A percentile compares a stretch with the other conserved stretches of the same genome.
phyloP scores from a whole-genome alignment of 441 rosid genomes.

The Hura crepitans region DNA sequence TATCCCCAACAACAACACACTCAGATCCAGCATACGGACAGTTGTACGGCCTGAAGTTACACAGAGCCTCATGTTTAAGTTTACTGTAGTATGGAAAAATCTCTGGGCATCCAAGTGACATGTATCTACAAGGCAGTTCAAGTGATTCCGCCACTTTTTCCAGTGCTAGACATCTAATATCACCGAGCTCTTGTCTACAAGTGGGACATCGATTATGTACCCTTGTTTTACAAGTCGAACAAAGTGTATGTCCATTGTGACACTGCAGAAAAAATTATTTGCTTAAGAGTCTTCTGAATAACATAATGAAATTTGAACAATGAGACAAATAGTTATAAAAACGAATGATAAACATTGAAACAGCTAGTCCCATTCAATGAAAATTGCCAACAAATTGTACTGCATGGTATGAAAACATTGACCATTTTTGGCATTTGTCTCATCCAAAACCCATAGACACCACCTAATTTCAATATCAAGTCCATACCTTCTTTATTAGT shows the following conservation, averaged over 20 bases:
- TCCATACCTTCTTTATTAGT: not conserved
- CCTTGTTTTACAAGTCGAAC: constrained; percentile 85
- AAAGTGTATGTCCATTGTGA: constrained; percentile 96
- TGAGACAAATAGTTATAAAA: not conserved
- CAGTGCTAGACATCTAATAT: constrained; percentile 85
- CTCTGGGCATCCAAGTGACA: constrained; percentile 76
- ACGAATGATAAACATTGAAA: not conserved
- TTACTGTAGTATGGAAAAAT: constrained; percentile 96
- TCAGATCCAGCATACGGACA: constrained; percentile 97
- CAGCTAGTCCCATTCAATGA: not conserved
- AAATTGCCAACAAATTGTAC: not conserved
- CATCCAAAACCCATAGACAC: not conserved
- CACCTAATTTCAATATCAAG: not conserved
- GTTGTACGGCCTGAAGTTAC: constrained; percentile 87
- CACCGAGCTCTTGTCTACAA: constrained; percentile 97
- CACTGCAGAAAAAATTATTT: constrained; percentile 50
- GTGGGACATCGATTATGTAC: constrained; percentile 96
- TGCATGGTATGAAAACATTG: not conserved
- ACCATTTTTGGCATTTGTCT: not conserved
- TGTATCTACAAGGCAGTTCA: constrained; percentile 81
- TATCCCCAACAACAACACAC: constrained; percentile 76
- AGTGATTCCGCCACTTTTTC: constrained; percentile 97
- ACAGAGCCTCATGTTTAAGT: constrained; percentile 77
- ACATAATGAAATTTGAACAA: not conserved
- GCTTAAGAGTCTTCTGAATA: not conserved